Percentiles rank a stretch among this genome's conserved stretches.
Conservation (phyloP, 2,329 filamentous ascomycete species). For the Rasamsonia emersonii region DNA sequence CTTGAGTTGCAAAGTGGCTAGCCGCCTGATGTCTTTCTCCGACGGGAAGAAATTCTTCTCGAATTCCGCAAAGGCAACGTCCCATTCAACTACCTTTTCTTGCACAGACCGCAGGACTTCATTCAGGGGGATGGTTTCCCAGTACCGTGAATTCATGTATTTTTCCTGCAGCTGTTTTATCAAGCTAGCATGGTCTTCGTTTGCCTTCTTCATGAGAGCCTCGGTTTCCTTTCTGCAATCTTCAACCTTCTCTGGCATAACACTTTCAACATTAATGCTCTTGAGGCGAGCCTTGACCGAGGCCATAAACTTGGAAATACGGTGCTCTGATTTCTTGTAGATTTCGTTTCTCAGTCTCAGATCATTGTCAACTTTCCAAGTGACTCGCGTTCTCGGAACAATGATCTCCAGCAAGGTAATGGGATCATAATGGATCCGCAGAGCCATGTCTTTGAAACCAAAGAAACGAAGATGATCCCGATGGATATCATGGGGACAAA, state of each 20-base stretch:
- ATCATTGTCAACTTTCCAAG: slow-evolving; percentile 97
- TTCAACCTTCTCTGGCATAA: slow-evolving; percentile 78
- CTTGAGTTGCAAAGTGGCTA: slow-evolving; percentile 85
- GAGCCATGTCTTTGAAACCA: slow-evolving; percentile 72
- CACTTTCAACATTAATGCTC: slow-evolving; percentile 83
- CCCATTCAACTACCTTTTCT: slow-evolving; percentile 90
- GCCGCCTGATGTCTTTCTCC: slow-evolving; percentile 87
- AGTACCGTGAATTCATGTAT: slow-evolving; percentile 91
- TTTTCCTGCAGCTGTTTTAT: slow-evolving; percentile 74
- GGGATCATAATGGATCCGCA: slow-evolving; percentile 85
- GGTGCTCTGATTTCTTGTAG: slow-evolving; percentile 69
- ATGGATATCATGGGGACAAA: slow-evolving; percentile 88
- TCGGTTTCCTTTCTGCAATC: slow-evolving; percentile 77
- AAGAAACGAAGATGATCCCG: slow-evolving; percentile 90
- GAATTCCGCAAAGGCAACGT: slow-evolving; percentile 79
- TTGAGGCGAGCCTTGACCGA: slow-evolving; percentile 78
- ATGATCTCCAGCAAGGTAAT: slow-evolving; percentile 92
- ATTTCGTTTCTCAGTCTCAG: slow-evolving; percentile 87
- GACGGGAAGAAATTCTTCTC: slow-evolving; percentile 87
- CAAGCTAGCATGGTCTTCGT: slow-evolving; percentile 70
- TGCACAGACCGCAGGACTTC: slow-evolving; percentile 80
- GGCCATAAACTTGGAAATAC: slow-evolving; percentile 76
- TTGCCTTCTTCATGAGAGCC: slow-evolving; percentile 63
- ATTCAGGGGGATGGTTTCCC: slow-evolving; percentile 92
- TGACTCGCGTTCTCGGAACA: slow-evolving; percentile 79